Percentiles rank a stretch among this genome's conserved stretches.
phyloP scores from a whole-genome alignment of 495 filamentous ascomycete species.

The Penicillium riverlandense region DNA sequence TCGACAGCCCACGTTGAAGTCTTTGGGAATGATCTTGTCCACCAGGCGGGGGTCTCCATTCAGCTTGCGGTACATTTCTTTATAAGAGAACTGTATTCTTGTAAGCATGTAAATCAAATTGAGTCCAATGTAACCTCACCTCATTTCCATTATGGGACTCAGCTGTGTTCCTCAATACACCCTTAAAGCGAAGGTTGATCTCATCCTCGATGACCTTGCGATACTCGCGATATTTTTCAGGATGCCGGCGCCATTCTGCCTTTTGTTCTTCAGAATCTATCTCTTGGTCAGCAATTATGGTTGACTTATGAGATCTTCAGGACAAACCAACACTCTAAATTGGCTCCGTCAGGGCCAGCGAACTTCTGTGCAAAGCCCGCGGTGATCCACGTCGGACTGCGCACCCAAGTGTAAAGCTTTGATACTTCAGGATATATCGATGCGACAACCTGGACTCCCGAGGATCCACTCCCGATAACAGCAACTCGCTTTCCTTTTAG shows the following conservation, averaged over 20 bases:
- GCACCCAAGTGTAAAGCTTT: constrained; percentile 15
- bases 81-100: background rate
- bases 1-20: constrained; percentile 13
- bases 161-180: background rate
- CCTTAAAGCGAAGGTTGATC: constrained; percentile 20
- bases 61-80: constrained; percentile 1
- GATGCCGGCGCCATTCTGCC: constrained; percentile 9
- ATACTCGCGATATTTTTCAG: constrained; percentile 17
- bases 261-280: constrained; percentile 21
- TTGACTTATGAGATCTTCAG: background rate
- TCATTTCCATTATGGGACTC: constrained; percentile 14
- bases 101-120: background rate
- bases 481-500: constrained; percentile 40
- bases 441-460: constrained; percentile 48
- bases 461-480: constrained; percentile 40
- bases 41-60: background rate
- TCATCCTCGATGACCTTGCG: constrained; percentile 34
- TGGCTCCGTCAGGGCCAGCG: constrained; percentile 6
- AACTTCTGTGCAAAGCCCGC: constrained; percentile 4
- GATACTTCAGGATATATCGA: constrained; percentile 23
- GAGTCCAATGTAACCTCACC: background rate
- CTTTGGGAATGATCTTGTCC: constrained; percentile 3
- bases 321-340: constrained; percentile 6
- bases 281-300: constrained; percentile 9
- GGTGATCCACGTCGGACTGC: constrained; percentile 13